A percentile compares a stretch with the other conserved stretches of the same genome.
phyloP scores from a whole-genome alignment of 257 asterid species.

The Fraxinus americana region DNA sequence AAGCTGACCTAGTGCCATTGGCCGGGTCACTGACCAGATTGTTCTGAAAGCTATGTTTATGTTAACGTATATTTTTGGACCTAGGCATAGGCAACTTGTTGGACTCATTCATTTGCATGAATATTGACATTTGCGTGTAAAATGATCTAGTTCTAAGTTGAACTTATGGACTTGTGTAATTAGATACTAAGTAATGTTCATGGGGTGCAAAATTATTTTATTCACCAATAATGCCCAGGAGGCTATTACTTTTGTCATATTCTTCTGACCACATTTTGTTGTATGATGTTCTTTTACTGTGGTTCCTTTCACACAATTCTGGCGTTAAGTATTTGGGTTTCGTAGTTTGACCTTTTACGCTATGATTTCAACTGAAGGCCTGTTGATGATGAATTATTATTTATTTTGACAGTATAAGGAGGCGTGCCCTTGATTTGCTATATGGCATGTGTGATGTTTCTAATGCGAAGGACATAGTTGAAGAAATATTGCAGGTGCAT shows the following conservation, averaged over 20 bases:
- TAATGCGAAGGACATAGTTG: slow-evolving; percentile 96
- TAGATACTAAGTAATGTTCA: not conserved
- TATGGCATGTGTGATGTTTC: slow-evolving; percentile 99
- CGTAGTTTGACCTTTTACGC: slow-evolving; percentile 7
- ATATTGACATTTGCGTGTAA: not conserved
- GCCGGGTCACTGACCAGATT: not conserved
- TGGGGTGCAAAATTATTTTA: not conserved
- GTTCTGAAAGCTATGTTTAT: not conserved
- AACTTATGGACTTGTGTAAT: not conserved
- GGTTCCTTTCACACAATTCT: slow-evolving; percentile 4
- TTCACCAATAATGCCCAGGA: not conserved
- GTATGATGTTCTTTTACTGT: not conserved
- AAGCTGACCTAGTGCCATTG: not conserved
- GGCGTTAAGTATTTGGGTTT: not conserved
- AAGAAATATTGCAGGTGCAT: slow-evolving; percentile 84
- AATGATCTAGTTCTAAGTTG: not conserved
- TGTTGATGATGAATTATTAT: slow-evolving; percentile 24
- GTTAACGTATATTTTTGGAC: not conserved
- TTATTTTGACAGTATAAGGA: slow-evolving; percentile 65
- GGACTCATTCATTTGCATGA: not conserved
- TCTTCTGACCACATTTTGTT: not conserved
- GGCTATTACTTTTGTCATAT: not conserved
- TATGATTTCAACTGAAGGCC: not conserved
- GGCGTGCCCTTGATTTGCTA: slow-evolving; percentile 95
- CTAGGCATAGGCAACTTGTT: not conserved